phyloP scores from a whole-genome alignment of 139 green algal species.

The Pedinophyceae sp. region DNA sequence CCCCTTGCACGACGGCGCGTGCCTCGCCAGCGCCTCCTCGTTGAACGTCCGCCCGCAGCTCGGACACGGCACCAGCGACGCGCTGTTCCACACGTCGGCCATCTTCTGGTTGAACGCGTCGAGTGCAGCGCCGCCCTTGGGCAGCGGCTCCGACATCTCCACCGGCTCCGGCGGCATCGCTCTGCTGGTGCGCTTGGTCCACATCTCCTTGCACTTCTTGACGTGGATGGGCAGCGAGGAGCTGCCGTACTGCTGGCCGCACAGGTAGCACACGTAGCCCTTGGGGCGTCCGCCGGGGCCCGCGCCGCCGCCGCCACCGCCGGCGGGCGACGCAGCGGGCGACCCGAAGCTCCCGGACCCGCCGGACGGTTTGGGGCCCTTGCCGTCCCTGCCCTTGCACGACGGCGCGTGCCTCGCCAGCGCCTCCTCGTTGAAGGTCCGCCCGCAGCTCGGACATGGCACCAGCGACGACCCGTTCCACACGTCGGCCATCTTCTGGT shows the following conservation, averaged over 20 bases:
- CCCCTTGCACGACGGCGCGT: too few species aligned
- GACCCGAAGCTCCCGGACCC: too few species aligned
- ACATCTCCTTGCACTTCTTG: background rate
- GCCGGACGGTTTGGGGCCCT: too few species aligned
- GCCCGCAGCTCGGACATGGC: background rate
- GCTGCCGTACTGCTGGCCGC: slow-evolving; percentile 1
- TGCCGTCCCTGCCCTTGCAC: background rate
- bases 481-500: background rate
- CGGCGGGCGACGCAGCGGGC: too few species aligned
- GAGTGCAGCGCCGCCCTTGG: background rate
- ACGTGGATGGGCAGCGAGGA: slow-evolving; percentile 2
- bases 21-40: slow-evolving; percentile 2
- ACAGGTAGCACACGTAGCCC: slow-evolving; percentile 6
- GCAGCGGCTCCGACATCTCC: background rate
- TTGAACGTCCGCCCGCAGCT: slow-evolving; percentile 1
- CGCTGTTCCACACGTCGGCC: background rate
- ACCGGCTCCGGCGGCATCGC: background rate
- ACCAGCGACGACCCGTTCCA: background rate
- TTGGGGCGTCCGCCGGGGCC: too few species aligned
- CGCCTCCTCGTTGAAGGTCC: slow-evolving; percentile 1
- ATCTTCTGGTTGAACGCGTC: slow-evolving; percentile 2
- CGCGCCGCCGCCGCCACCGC: too few species aligned
- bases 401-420: background rate
- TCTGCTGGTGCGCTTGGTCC: background rate
- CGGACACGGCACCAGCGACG: background rate